These are phyloP conservation scores for Trametopsis cervina DNA, from an alignment of 768 basidiomycete genomes.

Conservation along the genomic window DNA sequence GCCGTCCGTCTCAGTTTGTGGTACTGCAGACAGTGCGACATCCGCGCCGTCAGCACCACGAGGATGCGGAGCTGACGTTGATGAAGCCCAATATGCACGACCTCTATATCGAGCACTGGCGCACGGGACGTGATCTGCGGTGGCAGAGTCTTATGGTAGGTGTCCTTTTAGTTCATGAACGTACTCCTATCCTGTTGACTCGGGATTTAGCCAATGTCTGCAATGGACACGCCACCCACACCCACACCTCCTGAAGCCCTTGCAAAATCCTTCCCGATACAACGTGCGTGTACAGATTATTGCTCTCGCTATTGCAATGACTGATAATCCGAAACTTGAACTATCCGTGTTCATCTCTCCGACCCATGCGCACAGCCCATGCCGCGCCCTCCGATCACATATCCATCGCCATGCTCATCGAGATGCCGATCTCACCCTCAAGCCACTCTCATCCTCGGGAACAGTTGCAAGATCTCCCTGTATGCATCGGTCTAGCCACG, in stretches of 20 bases:
- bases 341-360: too few relatives aligned
- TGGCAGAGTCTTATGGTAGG: too few relatives aligned
- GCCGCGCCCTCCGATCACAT: neutral
- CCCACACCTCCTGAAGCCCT: too few relatives aligned
- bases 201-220: neutral
- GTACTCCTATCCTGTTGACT: too few relatives aligned
- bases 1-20: neutral
- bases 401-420: neutral
- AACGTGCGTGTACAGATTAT: neutral
- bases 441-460: neutral
- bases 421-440: neutral
- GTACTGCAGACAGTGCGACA: neutral
- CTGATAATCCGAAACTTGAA: too few relatives aligned
- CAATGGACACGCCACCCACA: neutral
- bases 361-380: neutral
- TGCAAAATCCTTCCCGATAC: too few relatives aligned
- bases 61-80: neutral
- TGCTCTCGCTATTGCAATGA: neutral
- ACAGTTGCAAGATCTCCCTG: neutral
- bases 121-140: neutral
- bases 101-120: neutral
- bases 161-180: too few relatives aligned
- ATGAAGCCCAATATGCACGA: neutral
- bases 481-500: neutral
- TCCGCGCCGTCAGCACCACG: neutral